Base-by-base conservation (phyloP, 192 early-diverging fungal genomes). In the Phlyctochytrium arcticum region DNA sequence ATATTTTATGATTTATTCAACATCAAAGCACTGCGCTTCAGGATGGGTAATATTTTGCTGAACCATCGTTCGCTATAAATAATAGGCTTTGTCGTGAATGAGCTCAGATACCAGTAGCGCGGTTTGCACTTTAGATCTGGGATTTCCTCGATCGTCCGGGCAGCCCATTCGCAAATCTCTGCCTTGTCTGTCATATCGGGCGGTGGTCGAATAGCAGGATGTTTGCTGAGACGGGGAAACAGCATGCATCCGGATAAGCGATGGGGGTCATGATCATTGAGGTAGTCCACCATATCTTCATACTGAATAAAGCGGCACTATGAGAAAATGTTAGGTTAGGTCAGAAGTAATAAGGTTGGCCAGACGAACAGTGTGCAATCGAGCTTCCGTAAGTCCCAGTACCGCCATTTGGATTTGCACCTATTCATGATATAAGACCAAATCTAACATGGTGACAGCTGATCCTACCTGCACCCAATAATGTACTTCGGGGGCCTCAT, bases 401-500 rank as follows among this genome's bases (percentile, higher is more conserved):
- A 37, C 36, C 26, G 49, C 61, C 48, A 63, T 15, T 35, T 63
- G 61, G n/a, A 63, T 33, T 46, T 63, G 61, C 48, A 63, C 61
- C n/a, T n/a, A n/a, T n/a, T n/a, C n/a, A n/a, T n/a, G n/a, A n/a
- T n/a, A n/a, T n/a, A n/a, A n/a, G n/a, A n/a, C n/a, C n/a, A n/a
- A n/a, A n/a, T n/a, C n/a, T n/a, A n/a, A n/a, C n/a, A n/a, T n/a
- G n/a, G n/a, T n/a, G n/a, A n/a, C n/a, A n/a, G n/a, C n/a, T n/a
- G n/a, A n/a, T n/a, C n/a, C n/a, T n/a, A n/a, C n/a, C 32, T 63
- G 61, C 19, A 63, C 49, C 61, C 61, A 63, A 35, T 63, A 63
- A 26, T 63, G 61, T 24, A 35, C 21, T 23, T 49, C 48, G 5
- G 61, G 61, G 15, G 31, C 46, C 15, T 61, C 44, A 10, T 3